Base-by-base conservation (phyloP, 2,329 filamentous ascomycete genomes). In the Verticillium nonalfalfae region DNA sequence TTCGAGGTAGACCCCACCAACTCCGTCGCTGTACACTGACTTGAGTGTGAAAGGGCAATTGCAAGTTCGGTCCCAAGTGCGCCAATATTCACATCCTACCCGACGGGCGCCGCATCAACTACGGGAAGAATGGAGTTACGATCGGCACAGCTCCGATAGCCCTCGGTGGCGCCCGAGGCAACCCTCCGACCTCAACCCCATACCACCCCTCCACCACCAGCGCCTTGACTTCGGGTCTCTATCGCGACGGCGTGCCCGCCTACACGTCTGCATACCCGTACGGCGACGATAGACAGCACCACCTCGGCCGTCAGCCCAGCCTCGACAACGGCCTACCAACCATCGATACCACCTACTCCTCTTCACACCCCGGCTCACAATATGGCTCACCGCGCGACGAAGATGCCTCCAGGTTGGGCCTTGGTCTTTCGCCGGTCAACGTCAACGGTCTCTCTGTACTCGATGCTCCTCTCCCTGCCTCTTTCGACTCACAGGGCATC, bases 51-150 rank as follows among this genome's bases (percentile, higher is more conserved):
- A 26, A 97, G 92, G 95, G 95, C 68, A 97, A 97, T 77, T 99
- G 95, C 87, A 98, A 98, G 76, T 99, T 98, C 74, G 95, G 95
- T 65, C 90, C 92, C 66, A 98, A 98, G 78, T 99, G 95, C 81
- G 94, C 94, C 71, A 91, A 98, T 72, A 91, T 96, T 66, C 95
- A 99, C 76, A 90, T 98, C 70, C 88, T 97, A 57, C 93, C 93
- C 68, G 93, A 98, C 75, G 95, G 95, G 63, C 88, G 92, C 69
- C 87, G 94, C 72, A 91, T 98, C 73, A 97, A 97, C 76, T 89
- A 89, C 69, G 82, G 85, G 69, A 87, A 87, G 72, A 85, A 85
- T 70, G 85, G 85, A 78, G 90, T 82, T 79, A 90, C 81, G 63
- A 86, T 85, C 75, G 86, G 79, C 71, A 81, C 73, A 74, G 76